phyloP scores from a whole-genome alignment of 805 yeast genomes.

The Ogataea salicorniae region DNA sequence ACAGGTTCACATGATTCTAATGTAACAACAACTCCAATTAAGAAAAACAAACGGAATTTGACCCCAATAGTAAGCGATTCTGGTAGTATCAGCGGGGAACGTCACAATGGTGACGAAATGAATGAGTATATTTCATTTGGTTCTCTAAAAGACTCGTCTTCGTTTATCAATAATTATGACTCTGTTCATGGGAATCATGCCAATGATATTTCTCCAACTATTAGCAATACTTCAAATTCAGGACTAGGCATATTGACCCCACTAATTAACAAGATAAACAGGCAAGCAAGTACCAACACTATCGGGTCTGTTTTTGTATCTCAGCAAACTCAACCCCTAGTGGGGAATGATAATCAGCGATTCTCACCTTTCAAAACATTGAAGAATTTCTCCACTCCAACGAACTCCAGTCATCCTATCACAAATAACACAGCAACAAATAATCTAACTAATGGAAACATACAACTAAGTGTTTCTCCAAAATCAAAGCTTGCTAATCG shows the following conservation, averaged over 20 bases:
- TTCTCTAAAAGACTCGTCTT: slow-evolving; percentile 29
- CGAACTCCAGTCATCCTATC: background rate
- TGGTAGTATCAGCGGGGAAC: background rate
- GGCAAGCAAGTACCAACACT: slow-evolving; percentile 11
- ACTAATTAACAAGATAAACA: slow-evolving; percentile 11
- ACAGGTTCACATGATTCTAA: slow-evolving; percentile 4
- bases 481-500: slow-evolving; percentile 9
- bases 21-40: background rate
- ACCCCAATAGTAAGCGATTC: slow-evolving; percentile 4
- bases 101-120: slow-evolving; percentile 9
- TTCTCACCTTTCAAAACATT: slow-evolving; percentile 9
- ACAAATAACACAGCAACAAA: background rate
- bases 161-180: slow-evolving; percentile 14
- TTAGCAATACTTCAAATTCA: slow-evolving; percentile 7
- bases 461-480: slow-evolving; percentile 11
- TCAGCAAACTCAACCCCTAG: slow-evolving; percentile 1
- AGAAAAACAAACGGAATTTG: slow-evolving; percentile 1
- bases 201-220: slow-evolving; percentile 7
- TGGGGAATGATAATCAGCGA: slow-evolving; percentile 1
- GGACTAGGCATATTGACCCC: slow-evolving; percentile 22
- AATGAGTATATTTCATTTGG: slow-evolving; percentile 37
- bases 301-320: slow-evolving; percentile 3
- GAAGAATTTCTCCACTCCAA: slow-evolving; percentile 3
- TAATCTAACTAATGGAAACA: background rate
- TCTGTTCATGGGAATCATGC: slow-evolving; percentile 1